These are phyloP conservation scores for Bombardia bombarda DNA, from an alignment of 495 filamentous ascomycete species.

Conservation along the genomic window DNA sequence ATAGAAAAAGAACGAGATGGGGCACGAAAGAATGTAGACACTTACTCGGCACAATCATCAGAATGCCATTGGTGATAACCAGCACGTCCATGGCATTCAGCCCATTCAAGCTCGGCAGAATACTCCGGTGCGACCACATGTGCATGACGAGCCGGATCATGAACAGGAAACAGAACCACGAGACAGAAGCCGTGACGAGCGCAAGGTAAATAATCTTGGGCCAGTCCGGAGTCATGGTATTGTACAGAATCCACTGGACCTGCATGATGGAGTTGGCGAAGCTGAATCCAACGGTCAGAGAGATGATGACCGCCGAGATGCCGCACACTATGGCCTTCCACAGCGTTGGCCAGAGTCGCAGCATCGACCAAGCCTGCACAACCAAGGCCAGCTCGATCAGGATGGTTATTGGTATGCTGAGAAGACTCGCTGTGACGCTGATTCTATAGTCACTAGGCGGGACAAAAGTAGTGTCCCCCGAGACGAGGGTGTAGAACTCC, in stretches of 20 bases:
- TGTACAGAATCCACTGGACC: slow-evolving; percentile 38
- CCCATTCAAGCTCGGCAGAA: slow-evolving; percentile 20
- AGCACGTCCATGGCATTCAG: slow-evolving; percentile 30
- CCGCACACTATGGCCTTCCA: slow-evolving; percentile 35
- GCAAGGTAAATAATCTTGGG: slow-evolving; percentile 47
- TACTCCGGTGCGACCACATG: slow-evolving; percentile 21
- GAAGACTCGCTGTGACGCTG: slow-evolving; percentile 43
- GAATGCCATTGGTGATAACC: slow-evolving; percentile 27
- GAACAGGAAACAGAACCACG: slow-evolving; percentile 70
- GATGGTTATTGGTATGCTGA: slow-evolving; percentile 51
- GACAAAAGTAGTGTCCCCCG: slow-evolving; percentile 49
- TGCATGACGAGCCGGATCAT: slow-evolving; percentile 55
- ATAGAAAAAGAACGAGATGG: too few species aligned
- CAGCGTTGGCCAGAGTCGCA: slow-evolving; percentile 34
- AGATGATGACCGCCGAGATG: slow-evolving; percentile 44
- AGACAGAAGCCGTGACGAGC: slow-evolving; percentile 56
- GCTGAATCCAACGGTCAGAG: slow-evolving; percentile 52
- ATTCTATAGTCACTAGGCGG: slow-evolving; percentile 35
- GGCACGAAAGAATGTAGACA: too few species aligned
- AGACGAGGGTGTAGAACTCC: slow-evolving; percentile 50
- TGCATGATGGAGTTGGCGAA: slow-evolving; percentile 52
- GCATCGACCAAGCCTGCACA: slow-evolving; percentile 63
- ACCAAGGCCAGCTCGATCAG: slow-evolving; percentile 59
- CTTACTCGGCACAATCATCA: slow-evolving; percentile 70
- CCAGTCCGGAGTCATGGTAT: slow-evolving; percentile 21